These are phyloP conservation scores for Gaultheria prostrata DNA, from an alignment of 148 eudicot genomes.

Conservation along the genomic window DNA sequence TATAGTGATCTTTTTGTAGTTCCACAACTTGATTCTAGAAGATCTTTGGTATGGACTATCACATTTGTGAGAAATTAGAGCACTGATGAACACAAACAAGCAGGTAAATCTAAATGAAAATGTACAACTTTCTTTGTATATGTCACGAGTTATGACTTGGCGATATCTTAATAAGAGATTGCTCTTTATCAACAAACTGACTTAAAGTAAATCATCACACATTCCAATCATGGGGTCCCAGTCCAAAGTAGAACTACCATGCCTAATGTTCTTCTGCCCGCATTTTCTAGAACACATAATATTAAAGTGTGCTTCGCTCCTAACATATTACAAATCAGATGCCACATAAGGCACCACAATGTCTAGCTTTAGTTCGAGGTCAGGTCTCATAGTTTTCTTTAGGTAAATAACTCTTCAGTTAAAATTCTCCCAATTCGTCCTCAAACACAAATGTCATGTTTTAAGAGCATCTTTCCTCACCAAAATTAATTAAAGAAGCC, in stretches of 20 bases:
- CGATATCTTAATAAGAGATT: not conserved
- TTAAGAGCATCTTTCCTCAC: not conserved
- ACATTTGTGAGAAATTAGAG: constrained; percentile 7
- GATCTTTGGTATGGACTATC: not conserved
- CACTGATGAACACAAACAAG: not conserved
- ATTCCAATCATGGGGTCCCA: not conserved
- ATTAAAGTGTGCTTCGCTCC: not conserved
- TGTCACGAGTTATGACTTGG: not conserved
- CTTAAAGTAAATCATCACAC: not conserved
- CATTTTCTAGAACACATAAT: not conserved
- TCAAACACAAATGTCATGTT: not conserved
- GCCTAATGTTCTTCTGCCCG: not conserved
- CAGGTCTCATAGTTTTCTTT: not conserved
- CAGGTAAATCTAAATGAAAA: not conserved
- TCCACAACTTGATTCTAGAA: not conserved
- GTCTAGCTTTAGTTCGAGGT: not conserved
- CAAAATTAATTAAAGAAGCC: not conserved
- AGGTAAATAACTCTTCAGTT: not conserved
- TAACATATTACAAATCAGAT: not conserved
- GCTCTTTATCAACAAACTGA: not conserved
- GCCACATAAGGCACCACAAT: not conserved
- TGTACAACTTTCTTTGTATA: not conserved
- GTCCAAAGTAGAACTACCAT: not conserved
- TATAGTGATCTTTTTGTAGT: not conserved
- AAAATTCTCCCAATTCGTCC: not conserved